Percentiles rank a stretch among this genome's conserved stretches.
Evolutionary conservation across 345 rosid genomes (phyloP).

Genomic region (Erysimum cheiranthoides): DNA sequence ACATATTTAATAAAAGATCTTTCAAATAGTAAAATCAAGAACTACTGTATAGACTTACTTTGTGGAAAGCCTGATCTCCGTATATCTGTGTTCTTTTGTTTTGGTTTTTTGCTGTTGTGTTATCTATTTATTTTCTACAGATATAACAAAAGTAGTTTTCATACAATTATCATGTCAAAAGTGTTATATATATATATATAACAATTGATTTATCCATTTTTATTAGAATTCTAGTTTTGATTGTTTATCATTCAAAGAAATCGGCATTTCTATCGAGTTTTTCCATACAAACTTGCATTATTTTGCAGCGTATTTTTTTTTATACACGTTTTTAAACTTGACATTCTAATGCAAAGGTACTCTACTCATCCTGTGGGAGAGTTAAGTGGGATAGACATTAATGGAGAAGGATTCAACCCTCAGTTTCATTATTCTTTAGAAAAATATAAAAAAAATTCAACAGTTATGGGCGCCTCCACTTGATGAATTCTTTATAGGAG

Average conservation of each 20-base stretch:
- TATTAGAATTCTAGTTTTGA: not conserved
- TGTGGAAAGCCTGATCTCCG: constrained; percentile 33
- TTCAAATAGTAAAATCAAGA: constrained; percentile 35
- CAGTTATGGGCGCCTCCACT: constrained; percentile 46
- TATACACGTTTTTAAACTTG: not conserved
- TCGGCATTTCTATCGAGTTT: not conserved
- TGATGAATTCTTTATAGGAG: constrained; percentile 34
- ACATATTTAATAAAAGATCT: constrained; percentile 25
- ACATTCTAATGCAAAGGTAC: constrained; percentile 13
- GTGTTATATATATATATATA: not conserved
- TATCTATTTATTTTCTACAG: constrained; percentile 5
- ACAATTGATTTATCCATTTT: not conserved
- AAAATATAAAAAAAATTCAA: constrained; percentile 38
- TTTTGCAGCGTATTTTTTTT: not conserved
- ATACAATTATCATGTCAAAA: constrained; percentile 10
- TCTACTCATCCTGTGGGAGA: constrained; percentile 20
- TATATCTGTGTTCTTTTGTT: constrained; percentile 35
- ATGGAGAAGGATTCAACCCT: constrained; percentile 38
- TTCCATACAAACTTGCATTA: not conserved
- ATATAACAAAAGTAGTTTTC: not conserved
- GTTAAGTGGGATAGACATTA: constrained; percentile 37
- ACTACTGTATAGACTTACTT: constrained; percentile 26
- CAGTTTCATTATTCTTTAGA: constrained; percentile 35
- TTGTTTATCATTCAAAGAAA: constrained; percentile 8
- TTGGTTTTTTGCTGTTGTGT: constrained; percentile 37